A percentile compares a stretch with the other conserved stretches of the same genome.
Conservation (phyloP, 1,139 yeast genomes). For the Pichia sp. region DNA sequence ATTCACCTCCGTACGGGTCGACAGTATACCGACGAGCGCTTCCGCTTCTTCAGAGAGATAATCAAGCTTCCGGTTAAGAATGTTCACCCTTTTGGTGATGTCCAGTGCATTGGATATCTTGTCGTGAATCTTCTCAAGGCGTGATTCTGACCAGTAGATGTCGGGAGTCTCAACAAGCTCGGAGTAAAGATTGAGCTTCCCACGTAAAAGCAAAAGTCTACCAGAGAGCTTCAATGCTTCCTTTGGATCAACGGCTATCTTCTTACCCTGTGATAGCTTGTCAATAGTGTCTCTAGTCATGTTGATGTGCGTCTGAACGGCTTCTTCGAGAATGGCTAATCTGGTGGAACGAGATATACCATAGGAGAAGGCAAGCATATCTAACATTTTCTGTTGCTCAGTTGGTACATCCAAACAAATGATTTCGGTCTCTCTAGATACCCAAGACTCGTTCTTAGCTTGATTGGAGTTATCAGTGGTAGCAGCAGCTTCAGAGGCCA, state of each 20-base stretch:
- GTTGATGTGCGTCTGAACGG: constrained; percentile 59
- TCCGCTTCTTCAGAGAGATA: constrained; percentile 87
- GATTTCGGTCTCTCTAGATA: constrained; percentile 14
- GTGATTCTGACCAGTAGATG: constrained; percentile 87
- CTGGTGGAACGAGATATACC: constrained; percentile 85
- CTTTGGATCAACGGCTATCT: constrained; percentile 49
- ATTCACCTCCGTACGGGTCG: constrained; percentile 68
- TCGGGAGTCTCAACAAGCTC: constrained; percentile 91
- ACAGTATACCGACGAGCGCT: constrained; percentile 65
- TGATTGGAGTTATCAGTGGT: constrained; percentile 19
- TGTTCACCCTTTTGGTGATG: constrained; percentile 67
- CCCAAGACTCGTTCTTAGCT: constrained; percentile 8
- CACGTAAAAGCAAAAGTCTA: constrained; percentile 63
- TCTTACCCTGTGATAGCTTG: constrained; percentile 55
- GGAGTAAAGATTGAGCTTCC: constrained; percentile 77
- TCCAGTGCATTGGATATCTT: constrained; percentile 67
- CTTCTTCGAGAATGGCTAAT: constrained; percentile 67
- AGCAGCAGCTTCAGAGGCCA: background rate
- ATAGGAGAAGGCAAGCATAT: constrained; percentile 83
- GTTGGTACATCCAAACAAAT: constrained; percentile 32
- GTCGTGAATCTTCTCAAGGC: constrained; percentile 66
- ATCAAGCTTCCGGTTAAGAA: constrained; percentile 76
- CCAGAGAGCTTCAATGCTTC: constrained; percentile 71
- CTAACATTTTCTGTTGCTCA: constrained; percentile 45
- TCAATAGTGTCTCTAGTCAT: constrained; percentile 61